phyloP scores from a whole-genome alignment of 2,329 filamentous ascomycete species.

The Calonectria pseudoreteaudii region DNA sequence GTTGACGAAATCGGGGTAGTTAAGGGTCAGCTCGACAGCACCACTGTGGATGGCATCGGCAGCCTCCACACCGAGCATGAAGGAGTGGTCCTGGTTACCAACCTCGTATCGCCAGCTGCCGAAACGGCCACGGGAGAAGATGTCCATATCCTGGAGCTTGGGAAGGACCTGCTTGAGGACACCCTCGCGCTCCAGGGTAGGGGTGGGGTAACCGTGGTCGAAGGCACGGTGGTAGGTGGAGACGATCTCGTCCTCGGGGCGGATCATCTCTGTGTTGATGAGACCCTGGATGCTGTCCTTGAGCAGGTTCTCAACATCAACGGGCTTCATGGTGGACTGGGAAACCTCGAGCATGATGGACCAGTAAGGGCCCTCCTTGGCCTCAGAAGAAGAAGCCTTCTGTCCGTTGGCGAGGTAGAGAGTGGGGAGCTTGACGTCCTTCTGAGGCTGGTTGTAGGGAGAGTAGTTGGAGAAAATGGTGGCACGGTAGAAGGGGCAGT shows the following conservation, averaged over 20 bases:
- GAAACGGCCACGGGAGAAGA: slow-evolving; percentile 96
- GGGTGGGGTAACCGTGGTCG: slow-evolving; percentile 98
- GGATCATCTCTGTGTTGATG: slow-evolving; percentile 97
- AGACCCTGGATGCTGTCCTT: slow-evolving; percentile 95
- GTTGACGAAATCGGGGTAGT: slow-evolving; percentile 98
- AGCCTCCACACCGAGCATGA: slow-evolving; percentile 96
- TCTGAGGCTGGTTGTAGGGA: slow-evolving; percentile 93
- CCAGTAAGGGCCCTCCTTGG: slow-evolving; percentile 96
- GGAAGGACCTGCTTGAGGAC: slow-evolving; percentile 93
- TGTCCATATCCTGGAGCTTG: slow-evolving; percentile 89
- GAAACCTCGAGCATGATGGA: slow-evolving; percentile 99
- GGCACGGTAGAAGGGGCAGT: slow-evolving; percentile 99
- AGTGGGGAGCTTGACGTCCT: slow-evolving; percentile 86
- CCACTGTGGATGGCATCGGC: slow-evolving; percentile 91
- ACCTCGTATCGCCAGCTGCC: slow-evolving; percentile 98
- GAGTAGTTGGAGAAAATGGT: slow-evolving; percentile 99
- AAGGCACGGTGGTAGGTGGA: slow-evolving; percentile 98
- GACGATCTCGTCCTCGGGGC: slow-evolving; percentile 91
- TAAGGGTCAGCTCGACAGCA: slow-evolving; percentile 90
- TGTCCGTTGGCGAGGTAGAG: slow-evolving; percentile 87
- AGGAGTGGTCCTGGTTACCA: slow-evolving; percentile 97
- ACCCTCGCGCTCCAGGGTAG: slow-evolving; percentile 92
- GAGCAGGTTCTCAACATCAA: slow-evolving; percentile 86
- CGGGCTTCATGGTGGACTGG: slow-evolving; percentile 94
- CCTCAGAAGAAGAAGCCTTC: slow-evolving; percentile 77